Percentiles rank a stretch among this genome's conserved stretches.
These are phyloP conservation scores for Lyophyllum decastes DNA, from an alignment of 768 basidiomycete species.

Conservation along the genomic window DNA sequence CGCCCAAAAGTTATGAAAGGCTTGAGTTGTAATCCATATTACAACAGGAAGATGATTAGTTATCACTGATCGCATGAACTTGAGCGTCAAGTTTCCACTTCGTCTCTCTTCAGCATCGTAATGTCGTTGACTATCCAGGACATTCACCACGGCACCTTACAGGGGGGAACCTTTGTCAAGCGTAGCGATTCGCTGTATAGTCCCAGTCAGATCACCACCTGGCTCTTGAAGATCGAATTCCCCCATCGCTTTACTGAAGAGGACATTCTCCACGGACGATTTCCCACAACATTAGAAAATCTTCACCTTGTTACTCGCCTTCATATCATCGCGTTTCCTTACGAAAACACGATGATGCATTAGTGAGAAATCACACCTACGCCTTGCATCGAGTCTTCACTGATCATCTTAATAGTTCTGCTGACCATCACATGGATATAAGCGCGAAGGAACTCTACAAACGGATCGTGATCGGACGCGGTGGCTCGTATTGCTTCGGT, in stretches of 20 bases:
- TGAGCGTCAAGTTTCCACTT: background rate
- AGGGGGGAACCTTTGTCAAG: conserved; percentile 1
- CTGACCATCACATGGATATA: conserved; percentile 11
- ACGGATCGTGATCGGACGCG: conserved; percentile 10
- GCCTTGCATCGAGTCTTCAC: background rate
- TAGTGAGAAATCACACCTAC: conserved; percentile 5
- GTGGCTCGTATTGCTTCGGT: conserved; percentile 13
- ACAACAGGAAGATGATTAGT: background rate
- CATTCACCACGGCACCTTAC: background rate
- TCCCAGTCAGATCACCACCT: background rate
- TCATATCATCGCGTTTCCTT: conserved; percentile 13
- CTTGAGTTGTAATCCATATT: background rate
- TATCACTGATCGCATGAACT: background rate
- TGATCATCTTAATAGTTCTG: conserved; percentile 3
- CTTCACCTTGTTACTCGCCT: conserved; percentile 12
- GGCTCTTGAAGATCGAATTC: conserved; percentile 10
- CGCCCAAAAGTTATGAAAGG: background rate
- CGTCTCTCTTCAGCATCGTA: background rate
- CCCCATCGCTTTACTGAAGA: conserved; percentile 8
- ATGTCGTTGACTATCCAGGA: background rate
- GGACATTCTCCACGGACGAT: conserved; percentile 11
- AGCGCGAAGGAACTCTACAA: conserved; percentile 6
- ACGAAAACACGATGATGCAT: conserved; percentile 16
- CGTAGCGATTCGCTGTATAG: conserved; percentile 4
- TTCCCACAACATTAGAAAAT: conserved; percentile 14